Percentiles rank a stretch among this genome's conserved stretches.
These are phyloP conservation scores for Fusarium proliferatum DNA, from an alignment of 2,329 filamentous ascomycete genomes.

Conservation along the genomic window DNA sequence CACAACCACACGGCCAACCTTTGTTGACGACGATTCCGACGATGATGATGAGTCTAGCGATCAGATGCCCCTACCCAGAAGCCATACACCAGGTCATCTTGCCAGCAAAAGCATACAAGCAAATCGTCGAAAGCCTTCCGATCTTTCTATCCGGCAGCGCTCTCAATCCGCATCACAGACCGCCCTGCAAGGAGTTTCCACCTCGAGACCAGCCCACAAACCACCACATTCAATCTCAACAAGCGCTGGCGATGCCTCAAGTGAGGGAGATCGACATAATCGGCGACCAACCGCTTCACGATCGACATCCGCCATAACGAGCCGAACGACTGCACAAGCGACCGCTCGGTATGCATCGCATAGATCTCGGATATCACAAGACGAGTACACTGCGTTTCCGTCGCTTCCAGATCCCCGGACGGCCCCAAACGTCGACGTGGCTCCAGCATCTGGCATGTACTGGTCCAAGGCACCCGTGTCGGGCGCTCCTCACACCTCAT, in stretches of 20 bases:
- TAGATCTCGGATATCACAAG: constrained; percentile 47
- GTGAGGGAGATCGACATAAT: constrained; percentile 43
- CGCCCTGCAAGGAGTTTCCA: constrained; percentile 42
- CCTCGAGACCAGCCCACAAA: constrained; percentile 43
- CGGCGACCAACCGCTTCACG: constrained; percentile 60
- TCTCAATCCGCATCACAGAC: constrained; percentile 62
- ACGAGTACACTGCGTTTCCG: constrained; percentile 63
- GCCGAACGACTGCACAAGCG: constrained; percentile 44
- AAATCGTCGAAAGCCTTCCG: constrained; percentile 61
- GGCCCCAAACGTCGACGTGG: constrained; percentile 69
- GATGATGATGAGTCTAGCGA: constrained; percentile 52
- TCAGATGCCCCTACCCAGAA: constrained; percentile 59
- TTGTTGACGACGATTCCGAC: constrained; percentile 51
- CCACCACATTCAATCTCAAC: constrained; percentile 42
- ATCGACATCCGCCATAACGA: constrained; percentile 64
- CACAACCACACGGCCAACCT: constrained; percentile 45
- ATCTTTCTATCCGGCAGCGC: constrained; percentile 64
- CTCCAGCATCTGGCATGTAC: constrained; percentile 78
- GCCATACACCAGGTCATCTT: constrained; percentile 71
- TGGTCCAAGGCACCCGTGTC: constrained; percentile 75
- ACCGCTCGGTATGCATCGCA: constrained; percentile 26
- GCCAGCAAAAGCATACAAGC: constrained; percentile 66
- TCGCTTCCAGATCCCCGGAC: constrained; percentile 66
- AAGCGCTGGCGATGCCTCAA: constrained; percentile 38
- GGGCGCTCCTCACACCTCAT: constrained; percentile 68